Percentiles rank a stretch among this genome's conserved stretches.
These are phyloP conservation scores for Diaporthe ampelina DNA, from an alignment of 2,329 filamentous ascomycete genomes.

Conservation along the genomic window DNA sequence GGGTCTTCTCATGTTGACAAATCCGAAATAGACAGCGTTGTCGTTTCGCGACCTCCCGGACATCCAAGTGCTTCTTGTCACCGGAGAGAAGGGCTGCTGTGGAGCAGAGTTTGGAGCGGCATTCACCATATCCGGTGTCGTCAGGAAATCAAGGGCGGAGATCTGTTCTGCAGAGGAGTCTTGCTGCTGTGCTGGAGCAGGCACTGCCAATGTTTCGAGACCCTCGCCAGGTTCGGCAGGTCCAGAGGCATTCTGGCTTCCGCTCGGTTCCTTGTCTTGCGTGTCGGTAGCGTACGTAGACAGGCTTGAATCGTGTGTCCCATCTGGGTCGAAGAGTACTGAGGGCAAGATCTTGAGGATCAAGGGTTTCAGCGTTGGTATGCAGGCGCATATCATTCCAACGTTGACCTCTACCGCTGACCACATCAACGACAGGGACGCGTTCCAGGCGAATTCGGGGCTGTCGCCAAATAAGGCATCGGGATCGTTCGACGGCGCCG, in stretches of 20 bases:
- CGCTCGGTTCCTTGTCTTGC: constrained; percentile 21
- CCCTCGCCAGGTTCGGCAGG: constrained; percentile 20
- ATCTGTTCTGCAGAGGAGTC: constrained; percentile 44
- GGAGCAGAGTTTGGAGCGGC: neutral
- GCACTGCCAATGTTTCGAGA: neutral
- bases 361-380: constrained; percentile 92
- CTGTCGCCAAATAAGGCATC: constrained; percentile 65
- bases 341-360: constrained; percentile 74
- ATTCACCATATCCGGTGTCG: constrained; percentile 54
- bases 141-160: constrained; percentile 61
- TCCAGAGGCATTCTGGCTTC: constrained; percentile 17
- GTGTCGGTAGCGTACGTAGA: constrained; percentile 48
- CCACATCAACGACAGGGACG: constrained; percentile 92
- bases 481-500: constrained; percentile 52
- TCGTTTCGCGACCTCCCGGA: constrained; percentile 53
- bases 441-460: constrained; percentile 77
- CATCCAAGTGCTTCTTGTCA: constrained; percentile 34
- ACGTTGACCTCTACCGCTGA: constrained; percentile 92
- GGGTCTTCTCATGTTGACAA: constrained; percentile 77
- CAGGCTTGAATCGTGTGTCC: constrained; percentile 52
- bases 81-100: neutral
- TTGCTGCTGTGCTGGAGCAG: neutral
- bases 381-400: constrained; percentile 90
- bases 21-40: constrained; percentile 77
- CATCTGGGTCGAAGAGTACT: constrained; percentile 67